Conservation (phyloP, 2,329 filamentous ascomycete species). For the Blastomyces gilchristii region DNA sequence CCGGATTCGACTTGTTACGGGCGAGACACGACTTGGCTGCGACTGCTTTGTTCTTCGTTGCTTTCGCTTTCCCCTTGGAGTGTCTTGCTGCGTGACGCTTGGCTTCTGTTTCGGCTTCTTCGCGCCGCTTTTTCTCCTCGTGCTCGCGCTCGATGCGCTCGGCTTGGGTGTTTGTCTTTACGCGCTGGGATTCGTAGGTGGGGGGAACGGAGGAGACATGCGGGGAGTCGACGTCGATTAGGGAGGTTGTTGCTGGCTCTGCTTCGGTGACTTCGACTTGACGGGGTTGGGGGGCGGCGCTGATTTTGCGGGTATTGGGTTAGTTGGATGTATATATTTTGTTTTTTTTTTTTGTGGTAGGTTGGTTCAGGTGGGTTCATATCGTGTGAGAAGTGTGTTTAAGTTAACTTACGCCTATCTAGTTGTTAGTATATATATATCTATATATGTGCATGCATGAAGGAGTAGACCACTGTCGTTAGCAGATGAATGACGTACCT, state of each 20-base stretch:
- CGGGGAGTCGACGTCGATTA: constrained; percentile 40
- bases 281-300: constrained; percentile 34
- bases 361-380: neutral
- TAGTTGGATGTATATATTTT: neutral
- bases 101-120: constrained; percentile 21
- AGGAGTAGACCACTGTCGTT: neutral
- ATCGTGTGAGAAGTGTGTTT: neutral
- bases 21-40: constrained; percentile 21
- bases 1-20: constrained; percentile 38
- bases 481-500: constrained; percentile 25
- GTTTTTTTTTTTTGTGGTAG: neutral
- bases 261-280: constrained; percentile 31
- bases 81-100: constrained; percentile 15
- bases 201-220: constrained; percentile 36
- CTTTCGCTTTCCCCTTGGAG: constrained; percentile 20
- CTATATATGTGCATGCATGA: neutral
- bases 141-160: constrained; percentile 36
- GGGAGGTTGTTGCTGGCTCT: constrained; percentile 31
- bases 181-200: constrained; percentile 32
- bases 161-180: constrained; percentile 39
- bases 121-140: constrained; percentile 19
- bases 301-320: constrained; percentile 13
- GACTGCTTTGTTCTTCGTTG: constrained; percentile 39
- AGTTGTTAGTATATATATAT: constrained; percentile 12
- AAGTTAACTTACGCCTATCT: constrained; percentile 29